These are phyloP conservation scores for Mariannaea sp. DNA, from an alignment of 2,329 filamentous ascomycete genomes.

Conservation along the genomic window DNA sequence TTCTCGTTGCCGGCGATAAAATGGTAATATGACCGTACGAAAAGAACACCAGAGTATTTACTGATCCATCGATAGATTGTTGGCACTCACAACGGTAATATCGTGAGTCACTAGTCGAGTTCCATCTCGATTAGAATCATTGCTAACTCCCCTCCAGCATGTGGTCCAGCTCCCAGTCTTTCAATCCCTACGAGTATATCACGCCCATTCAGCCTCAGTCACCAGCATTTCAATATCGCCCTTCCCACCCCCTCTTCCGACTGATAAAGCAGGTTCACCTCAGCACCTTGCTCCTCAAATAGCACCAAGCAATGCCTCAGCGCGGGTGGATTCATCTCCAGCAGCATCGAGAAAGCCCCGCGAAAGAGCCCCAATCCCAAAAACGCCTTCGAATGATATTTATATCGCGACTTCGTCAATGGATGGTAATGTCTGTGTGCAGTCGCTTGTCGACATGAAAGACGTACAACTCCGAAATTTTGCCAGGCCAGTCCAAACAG, in stretches of 20 bases:
- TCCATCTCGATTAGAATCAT: neutral
- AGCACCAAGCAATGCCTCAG: constrained; percentile 38
- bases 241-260: constrained; percentile 64
- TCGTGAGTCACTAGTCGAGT: constrained; percentile 62
- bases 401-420: constrained; percentile 93
- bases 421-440: constrained; percentile 93
- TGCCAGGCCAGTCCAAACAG: constrained; percentile 86
- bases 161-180: constrained; percentile 83
- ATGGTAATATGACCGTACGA: constrained; percentile 66
- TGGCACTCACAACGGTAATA: constrained; percentile 95
- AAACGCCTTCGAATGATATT: constrained; percentile 85
- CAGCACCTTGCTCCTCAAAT: constrained; percentile 45
- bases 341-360: constrained; percentile 56
- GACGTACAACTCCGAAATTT: constrained; percentile 94
- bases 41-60: neutral
- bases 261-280: constrained; percentile 49
- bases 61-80: constrained; percentile 65
- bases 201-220: constrained; percentile 89
- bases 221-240: constrained; percentile 91
- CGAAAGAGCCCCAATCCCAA: constrained; percentile 64
- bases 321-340: constrained; percentile 49
- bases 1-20: constrained; percentile 91
- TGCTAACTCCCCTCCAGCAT: constrained; percentile 62
- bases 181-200: constrained; percentile 81
- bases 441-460: constrained; percentile 82